Evolutionary conservation across 164 flowering plant species (phyloP), one percentile per base, ranked within the genome.

Genomic region (Liquidambar formosana): DNA sequence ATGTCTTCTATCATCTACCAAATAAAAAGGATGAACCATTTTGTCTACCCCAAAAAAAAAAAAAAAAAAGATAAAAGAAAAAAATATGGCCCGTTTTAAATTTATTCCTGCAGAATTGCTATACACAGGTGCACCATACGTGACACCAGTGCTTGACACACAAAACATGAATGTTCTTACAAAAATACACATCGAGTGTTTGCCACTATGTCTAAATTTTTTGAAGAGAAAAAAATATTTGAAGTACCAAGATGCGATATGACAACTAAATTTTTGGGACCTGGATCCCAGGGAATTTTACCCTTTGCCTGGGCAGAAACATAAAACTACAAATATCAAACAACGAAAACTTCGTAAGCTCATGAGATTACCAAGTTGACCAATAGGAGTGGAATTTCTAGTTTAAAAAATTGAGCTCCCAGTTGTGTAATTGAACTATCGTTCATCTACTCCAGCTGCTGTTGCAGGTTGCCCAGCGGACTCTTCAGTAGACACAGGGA

Each of bases 391-490:
- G 12, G 5, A 26, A 47, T 13, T 63, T 63, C 19, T 21, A 12
- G 38, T 25, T 52, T 21, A 16, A 22, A 49, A 65, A 18, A 41
- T 5, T 22, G 13, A 38, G 23, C 49, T 22, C 27, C 47, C 19
- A 47, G 3, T 38, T 26, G 22, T 16, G 43, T 22, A 13, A 48
- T 5, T 45, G 51, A 41, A 51, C 33, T 65, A 80, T 65, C 63
- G 57, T 59, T 75, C 85, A 70, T 77, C 88, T 19, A 77, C 69
- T 65, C 79, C 81, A 65, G 75, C 76, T 51, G 82, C 73, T 56
- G 87, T 61, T 25, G 86, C 63, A 6, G 86, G 75, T 68, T 81
- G 80, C 57, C 58, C 85, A 1, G 56, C 28, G 19, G 85, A 57
- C 45, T 71, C 74, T 22, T 71, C 79, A 19, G 77, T 8, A n/a